Evolutionary conservation across 148 eudicot species (phyloP).

Genomic region (Camellia lanceoleosa): DNA sequence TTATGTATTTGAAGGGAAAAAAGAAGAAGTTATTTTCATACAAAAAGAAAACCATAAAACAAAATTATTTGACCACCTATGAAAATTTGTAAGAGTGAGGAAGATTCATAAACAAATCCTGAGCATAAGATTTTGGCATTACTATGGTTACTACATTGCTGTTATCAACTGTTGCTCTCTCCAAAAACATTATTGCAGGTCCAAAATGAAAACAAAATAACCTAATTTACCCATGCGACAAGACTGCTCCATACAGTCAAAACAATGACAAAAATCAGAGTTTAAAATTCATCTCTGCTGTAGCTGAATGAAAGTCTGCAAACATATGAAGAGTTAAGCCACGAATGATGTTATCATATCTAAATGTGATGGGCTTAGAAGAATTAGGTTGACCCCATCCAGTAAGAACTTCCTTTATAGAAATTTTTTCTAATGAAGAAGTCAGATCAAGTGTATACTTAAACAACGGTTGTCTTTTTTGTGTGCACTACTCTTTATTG

Average conservation of each 20-base stretch:
- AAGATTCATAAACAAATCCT: conserved; percentile 3
- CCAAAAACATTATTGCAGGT: neutral
- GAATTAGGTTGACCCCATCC: neutral
- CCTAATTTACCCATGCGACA: neutral
- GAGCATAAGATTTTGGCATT: neutral
- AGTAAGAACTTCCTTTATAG: conserved; percentile 3
- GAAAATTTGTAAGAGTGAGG: conserved; percentile 6
- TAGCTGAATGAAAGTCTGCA: neutral
- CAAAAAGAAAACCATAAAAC: neutral
- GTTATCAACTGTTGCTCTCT: neutral
- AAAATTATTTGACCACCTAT: conserved; percentile 11
- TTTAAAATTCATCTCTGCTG: neutral
- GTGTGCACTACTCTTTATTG: neutral
- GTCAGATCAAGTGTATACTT: neutral
- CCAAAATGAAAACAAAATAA: neutral
- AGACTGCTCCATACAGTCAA: neutral
- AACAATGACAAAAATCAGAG: neutral
- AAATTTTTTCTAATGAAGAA: neutral
- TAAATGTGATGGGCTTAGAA: neutral
- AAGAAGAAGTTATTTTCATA: neutral
- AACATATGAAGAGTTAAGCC: neutral
- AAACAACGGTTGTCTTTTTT: neutral
- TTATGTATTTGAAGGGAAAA: conserved; percentile 21
- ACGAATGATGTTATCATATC: neutral
- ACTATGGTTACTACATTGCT: neutral